Evolutionary conservation across 2,329 filamentous ascomycete genomes (phyloP), one percentile per base, ranked within the genome.

Genomic region (Penicillium hesseltinei): DNA sequence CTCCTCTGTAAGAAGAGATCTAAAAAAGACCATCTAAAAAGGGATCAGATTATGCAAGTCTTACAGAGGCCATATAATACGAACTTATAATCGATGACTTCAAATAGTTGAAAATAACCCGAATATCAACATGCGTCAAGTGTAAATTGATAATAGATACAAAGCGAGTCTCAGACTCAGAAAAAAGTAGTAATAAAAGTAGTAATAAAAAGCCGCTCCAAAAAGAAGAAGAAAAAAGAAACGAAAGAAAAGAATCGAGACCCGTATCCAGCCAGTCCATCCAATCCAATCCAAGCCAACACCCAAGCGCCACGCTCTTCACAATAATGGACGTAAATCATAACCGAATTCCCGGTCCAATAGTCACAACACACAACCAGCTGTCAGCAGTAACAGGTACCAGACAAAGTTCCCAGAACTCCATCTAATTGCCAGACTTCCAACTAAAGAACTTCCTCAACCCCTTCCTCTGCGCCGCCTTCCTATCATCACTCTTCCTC

Each of bases 361-460:
- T 13, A 21, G 15, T 17, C 36, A 39, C 44, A 15, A 35, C 25
- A 50, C 27, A 36, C 19, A 43, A n/a, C n/a, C n/a, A n/a, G n/a
- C n/a, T n/a, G n/a, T n/a, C 9, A 31, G 25, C 38, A 44, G 42
- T 3, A 7, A 11, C 3, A 40, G 3, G 9, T 9, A 29, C 27
- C n/a, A 29, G 43, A 29, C 29, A 11, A n/a, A 35, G 45, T 47
- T 47, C 45, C 1, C 31, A 47, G 29, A 47, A 47, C 31, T 5
- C 29, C 4, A 4, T 10, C 54, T 50, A 63, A 44, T 60, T 53
- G 25, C 65, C 62, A 52, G 62, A 62, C 21, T 63, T 56, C 65
- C 65, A 67, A 49, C 61, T 66, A 19, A 67, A 66, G 21, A 67
- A 57, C 51, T 65, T 67, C 35, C 56, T 51, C n/a, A 67, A n/a